Conservation (phyloP, 2,329 filamentous ascomycete genomes). For the Seiridium unicorne region DNA sequence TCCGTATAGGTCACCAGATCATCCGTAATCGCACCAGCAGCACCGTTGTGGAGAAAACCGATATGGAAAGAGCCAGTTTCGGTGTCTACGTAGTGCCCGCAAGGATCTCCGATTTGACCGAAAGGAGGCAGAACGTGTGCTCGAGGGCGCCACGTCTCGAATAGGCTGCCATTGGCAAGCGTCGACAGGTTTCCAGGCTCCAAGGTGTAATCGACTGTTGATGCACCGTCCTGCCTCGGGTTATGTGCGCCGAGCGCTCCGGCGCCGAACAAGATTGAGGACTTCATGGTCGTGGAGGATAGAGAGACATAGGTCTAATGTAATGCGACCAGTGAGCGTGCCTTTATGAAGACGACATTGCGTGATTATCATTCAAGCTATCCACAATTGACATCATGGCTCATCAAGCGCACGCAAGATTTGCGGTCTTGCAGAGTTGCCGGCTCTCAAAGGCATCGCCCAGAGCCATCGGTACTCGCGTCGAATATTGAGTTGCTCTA, state of each 20-base stretch:
- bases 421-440: too few relatives aligned
- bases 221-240: not conserved
- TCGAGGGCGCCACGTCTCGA: conserved; percentile 30
- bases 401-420: too few relatives aligned
- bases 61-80: conserved; percentile 41
- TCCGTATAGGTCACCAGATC: conserved; percentile 38
- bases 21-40: conserved; percentile 36
- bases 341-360: not conserved
- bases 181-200: conserved; percentile 37
- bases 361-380: not conserved
- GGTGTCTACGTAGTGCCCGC: conserved; percentile 43
- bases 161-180: conserved; percentile 33
- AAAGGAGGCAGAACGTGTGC: conserved; percentile 37
- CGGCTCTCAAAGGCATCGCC: too few relatives aligned
- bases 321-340: not conserved
- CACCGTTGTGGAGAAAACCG: conserved; percentile 36
- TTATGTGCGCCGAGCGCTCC: not conserved
- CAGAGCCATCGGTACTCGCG: too few relatives aligned
- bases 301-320: not conserved
- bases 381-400: not conserved
- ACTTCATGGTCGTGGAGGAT: not conserved
- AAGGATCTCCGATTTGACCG: conserved; percentile 41
- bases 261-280: not conserved
- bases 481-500: too few relatives aligned
- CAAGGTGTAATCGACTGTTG: conserved; percentile 29